phyloP scores from a whole-genome alignment of 1,139 yeast species.

The Diutina pseudorugosa region DNA sequence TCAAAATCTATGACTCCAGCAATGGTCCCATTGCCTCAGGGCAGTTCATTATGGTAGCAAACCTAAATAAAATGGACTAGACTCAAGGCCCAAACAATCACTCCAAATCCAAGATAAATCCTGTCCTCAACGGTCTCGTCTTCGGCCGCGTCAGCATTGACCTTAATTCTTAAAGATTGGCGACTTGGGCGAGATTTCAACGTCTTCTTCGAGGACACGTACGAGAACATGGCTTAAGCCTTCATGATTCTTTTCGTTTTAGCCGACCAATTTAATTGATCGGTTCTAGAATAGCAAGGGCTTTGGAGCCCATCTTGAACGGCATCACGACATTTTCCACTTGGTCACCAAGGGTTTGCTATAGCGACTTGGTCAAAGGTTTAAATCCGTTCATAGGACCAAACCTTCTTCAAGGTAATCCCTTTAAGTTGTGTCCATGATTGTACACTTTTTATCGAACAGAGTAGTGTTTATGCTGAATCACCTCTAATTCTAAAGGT shows the following conservation, averaged over 20 bases:
- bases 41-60: too few species aligned
- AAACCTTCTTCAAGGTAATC: too few species aligned
- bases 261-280: constrained; percentile 99
- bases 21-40: too few species aligned
- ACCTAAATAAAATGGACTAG: too few species aligned
- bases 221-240: constrained; percentile 99
- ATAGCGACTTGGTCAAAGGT: constrained; percentile 87
- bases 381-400: constrained; percentile 91
- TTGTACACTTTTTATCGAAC: too few species aligned
- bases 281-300: constrained; percentile 99
- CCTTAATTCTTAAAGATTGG: constrained; percentile 94
- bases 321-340: constrained; percentile 99
- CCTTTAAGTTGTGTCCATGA: too few species aligned
- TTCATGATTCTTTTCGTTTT: constrained; percentile 99
- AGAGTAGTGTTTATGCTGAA: too few species aligned
- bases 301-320: constrained; percentile 84
- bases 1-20: too few species aligned
- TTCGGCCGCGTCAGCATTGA: constrained; percentile 92
- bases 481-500: too few species aligned
- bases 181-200: constrained; percentile 98
- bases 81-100: too few species aligned
- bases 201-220: constrained; percentile 99
- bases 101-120: too few species aligned
- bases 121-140: constrained; percentile 98
- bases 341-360: constrained; percentile 95